Conservation (phyloP, 768 basidiomycete species). For the Phylloporus sp. region DNA sequence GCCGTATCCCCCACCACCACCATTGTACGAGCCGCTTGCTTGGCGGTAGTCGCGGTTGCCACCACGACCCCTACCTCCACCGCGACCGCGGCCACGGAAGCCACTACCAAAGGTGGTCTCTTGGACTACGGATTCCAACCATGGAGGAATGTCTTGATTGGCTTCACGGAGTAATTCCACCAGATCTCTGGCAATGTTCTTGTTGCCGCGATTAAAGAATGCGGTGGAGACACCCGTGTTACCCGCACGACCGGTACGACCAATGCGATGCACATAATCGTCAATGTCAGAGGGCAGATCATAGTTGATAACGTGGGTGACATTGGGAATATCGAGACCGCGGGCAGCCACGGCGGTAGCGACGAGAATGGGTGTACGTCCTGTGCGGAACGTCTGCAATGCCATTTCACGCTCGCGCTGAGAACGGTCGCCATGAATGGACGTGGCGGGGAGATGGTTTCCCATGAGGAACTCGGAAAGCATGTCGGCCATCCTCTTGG, state of each 20-base stretch:
- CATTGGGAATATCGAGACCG: conserved; percentile 98
- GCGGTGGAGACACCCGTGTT: conserved; percentile 95
- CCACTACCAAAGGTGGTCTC: conserved; percentile 71
- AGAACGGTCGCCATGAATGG: conserved; percentile 96
- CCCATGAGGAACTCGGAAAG: conserved; percentile 91
- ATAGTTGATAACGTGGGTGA: conserved; percentile 98
- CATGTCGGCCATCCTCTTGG: conserved; percentile 99
- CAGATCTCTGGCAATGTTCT: conserved; percentile 86
- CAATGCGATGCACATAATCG: conserved; percentile 98
- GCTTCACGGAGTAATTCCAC: conserved; percentile 93
- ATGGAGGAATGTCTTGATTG: conserved; percentile 88
- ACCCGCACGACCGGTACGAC: conserved; percentile 97
- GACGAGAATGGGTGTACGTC: conserved; percentile 92
- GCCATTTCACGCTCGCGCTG: conserved; percentile 98
- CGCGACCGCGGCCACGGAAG: conserved; percentile 53
- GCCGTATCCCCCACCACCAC: conserved; percentile 33
- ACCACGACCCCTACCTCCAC: conserved; percentile 35
- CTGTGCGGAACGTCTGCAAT: conserved; percentile 90
- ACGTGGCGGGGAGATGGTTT: conserved; percentile 83
- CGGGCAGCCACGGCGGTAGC: conserved; percentile 98
- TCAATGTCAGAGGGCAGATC: conserved; percentile 97
- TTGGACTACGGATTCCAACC: conserved; percentile 83
- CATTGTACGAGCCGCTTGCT: conserved; percentile 21
- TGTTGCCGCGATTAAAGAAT: conserved; percentile 93
- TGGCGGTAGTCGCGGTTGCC: conserved; percentile 34